Base-by-base conservation (phyloP, 169 alveolate genomes). In the Babesia sp. region DNA sequence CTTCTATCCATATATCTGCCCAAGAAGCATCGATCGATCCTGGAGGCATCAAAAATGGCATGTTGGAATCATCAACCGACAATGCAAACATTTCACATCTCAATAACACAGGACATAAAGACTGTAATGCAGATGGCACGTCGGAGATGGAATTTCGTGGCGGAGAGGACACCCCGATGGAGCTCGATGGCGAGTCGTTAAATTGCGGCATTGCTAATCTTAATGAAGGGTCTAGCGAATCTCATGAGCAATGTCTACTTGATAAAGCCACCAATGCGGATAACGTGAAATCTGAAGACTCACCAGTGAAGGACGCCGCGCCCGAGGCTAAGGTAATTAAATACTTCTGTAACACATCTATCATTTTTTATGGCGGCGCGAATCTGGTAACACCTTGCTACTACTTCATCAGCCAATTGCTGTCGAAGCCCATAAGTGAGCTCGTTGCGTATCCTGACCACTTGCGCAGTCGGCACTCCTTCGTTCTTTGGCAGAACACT, bases 401-500 rank as follows among this genome's bases (percentile, higher is more conserved):
- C 64, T 64, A 64, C 28, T 28, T 45, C 31, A 64, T 64, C 39
- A 46, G 39, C 11, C 18, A 50, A 12, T 24, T 64, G n/a, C 11
- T 36, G n/a, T 31, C 45, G n/a, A 64, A 64, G 63, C 50, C 74
- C 12, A 46, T 50, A 16, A 46, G 48, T 22, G 74, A 64, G 1
- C 51, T 64, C 12, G 3, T 64, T 4, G 41, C 74, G n/a, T 48
- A 64, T 20, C 74, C 59, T 22, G 74, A 64, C 3, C 61, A 64
- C 74, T 4, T 48, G 37, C 59, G 61, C 24, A 24, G 33, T 28
- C 44, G 63, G 1, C 50, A 48, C 39, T 36, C 71, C 24, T 68
- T 61, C 34, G 41, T 78, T 14, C 36, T 59, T 0, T 54, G 61
- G 51, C 72, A 78, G 28, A 78, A 78, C 37, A 29, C 64, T 14